Evolutionary conservation across 1,139 yeast genomes (phyloP), one percentile per base, ranked within the genome.

Genomic region (Lodderomyces beijingensis): DNA sequence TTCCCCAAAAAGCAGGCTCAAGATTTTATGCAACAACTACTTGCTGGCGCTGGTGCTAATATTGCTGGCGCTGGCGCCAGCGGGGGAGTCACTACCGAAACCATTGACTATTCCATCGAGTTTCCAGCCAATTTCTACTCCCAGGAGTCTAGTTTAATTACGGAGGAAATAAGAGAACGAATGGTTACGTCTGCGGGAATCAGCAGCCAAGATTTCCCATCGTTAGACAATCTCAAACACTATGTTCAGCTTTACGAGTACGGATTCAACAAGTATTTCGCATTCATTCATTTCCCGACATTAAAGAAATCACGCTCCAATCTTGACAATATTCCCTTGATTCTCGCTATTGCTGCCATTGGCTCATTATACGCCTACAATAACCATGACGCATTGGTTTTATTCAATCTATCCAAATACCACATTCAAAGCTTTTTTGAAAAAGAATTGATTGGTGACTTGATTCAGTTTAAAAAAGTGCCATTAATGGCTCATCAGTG

Each of bases 401-500:
- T 88, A 35, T 87, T 85, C 58, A 87, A 86, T 51, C 72, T 87
- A 34, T 77, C 94, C 8, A 75, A 91, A 50, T 79, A 74, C 44
- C 80, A 85, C 45, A 80, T 86, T 39, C 93, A 85, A 50, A 77
- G 77, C 42, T 80, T 77, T 47, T 71, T 87, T 59, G 95, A 85
- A 49, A 68, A 70, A 32, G 70, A 65, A 37, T 58, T 63, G 16
- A 66, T 74, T 11, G 51, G 62, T 31, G 70, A 68, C 42, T 68
- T 65, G 38, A 48, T 64, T 32, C 72, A 70, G 40, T 74, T 75
- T 48, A 75, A 77, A 43, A 72, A 74, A 31, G 85, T 87, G 1
- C 96, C 96, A 2, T 55, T 87, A 32, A 84, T 91, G 87, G 73
- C 88, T n/a, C 84, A 87, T 33, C 97, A 89, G 54, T 77, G 93